phyloP scores from a whole-genome alignment of 805 yeast species.

The Ogataea salicorniae region DNA sequence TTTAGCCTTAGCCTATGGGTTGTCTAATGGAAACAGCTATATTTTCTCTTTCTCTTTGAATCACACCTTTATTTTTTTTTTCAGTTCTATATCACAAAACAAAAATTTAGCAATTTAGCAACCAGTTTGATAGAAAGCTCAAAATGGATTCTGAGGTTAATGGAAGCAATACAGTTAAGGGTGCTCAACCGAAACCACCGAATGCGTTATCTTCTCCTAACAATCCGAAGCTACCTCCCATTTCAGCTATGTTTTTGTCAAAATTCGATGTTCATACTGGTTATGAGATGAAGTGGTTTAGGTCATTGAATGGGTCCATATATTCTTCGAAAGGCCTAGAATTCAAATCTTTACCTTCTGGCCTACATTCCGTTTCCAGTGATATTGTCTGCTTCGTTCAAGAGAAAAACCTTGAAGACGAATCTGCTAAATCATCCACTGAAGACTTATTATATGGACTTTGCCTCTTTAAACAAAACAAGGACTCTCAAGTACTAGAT shows the following conservation, averaged over 20 bases:
- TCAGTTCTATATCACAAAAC: not conserved
- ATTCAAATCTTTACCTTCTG: constrained; percentile 64
- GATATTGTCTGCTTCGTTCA: constrained; percentile 54
- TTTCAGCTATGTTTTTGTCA: constrained; percentile 41
- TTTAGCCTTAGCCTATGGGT: too few relatives aligned
- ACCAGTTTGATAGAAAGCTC: not conserved
- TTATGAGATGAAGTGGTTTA: constrained; percentile 42
- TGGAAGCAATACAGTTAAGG: not conserved
- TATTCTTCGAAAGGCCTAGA: constrained; percentile 43
- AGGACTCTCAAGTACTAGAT: constrained; percentile 9
- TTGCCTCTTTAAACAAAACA: constrained; percentile 45
- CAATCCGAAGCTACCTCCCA: constrained; percentile 22
- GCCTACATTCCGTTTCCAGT: constrained; percentile 46
- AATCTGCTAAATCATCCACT: constrained; percentile 9
- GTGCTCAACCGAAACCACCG: not conserved
- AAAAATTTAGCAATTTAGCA: not conserved
- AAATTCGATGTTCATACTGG: constrained; percentile 51
- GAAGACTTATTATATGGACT: constrained; percentile 39
- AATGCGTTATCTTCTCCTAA: not conserved
- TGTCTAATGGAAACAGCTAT: too few relatives aligned
- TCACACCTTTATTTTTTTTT: not conserved
- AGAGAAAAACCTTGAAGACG: constrained; percentile 14
- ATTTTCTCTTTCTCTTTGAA: too few relatives aligned
- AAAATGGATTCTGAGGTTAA: not conserved
- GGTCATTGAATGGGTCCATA: constrained; percentile 21